Evolutionary conservation across 2,329 filamentous ascomycete species (phyloP).

Genomic region (Lizonia empirigonia): DNA sequence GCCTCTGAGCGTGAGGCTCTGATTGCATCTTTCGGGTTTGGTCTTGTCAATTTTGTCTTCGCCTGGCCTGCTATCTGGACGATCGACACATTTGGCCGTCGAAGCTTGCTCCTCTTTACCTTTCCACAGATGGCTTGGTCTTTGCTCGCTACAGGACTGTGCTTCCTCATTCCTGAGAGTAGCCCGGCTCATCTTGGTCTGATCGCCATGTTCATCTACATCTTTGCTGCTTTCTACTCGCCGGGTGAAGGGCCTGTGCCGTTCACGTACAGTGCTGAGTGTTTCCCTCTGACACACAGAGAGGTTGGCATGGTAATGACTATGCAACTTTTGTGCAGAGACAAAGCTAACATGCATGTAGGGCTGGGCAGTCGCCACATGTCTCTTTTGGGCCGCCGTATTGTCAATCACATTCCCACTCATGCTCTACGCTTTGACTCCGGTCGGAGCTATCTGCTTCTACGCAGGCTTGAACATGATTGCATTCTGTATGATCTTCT

Average conservation of each 20-base stretch:
- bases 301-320: slow-evolving; percentile 44
- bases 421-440: slow-evolving; percentile 58
- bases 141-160: slow-evolving; percentile 64
- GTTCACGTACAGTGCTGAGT: slow-evolving; percentile 33
- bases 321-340: no score
- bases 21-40: slow-evolving; percentile 26
- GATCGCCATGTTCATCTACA: slow-evolving; percentile 60
- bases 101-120: slow-evolving; percentile 64
- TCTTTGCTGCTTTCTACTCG: slow-evolving; percentile 55
- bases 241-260: slow-evolving; percentile 45
- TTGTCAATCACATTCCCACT: slow-evolving; percentile 67
- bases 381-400: slow-evolving; percentile 64
- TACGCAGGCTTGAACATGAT: slow-evolving; percentile 66
- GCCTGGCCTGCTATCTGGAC: slow-evolving; percentile 69
- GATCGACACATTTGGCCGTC: slow-evolving; percentile 79
- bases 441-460: slow-evolving; percentile 64
- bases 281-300: slow-evolving; percentile 70
- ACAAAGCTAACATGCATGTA: neutral
- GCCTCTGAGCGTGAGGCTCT: slow-evolving; percentile 24
- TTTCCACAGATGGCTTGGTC: slow-evolving; percentile 69
- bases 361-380: slow-evolving; percentile 68
- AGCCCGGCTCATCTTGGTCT: slow-evolving; percentile 50
- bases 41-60: slow-evolving; percentile 21
- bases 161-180: slow-evolving; percentile 25
- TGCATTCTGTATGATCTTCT: slow-evolving; percentile 64